Conservation (phyloP, 208 protist species). For the Leishmania amazonensis region DNA sequence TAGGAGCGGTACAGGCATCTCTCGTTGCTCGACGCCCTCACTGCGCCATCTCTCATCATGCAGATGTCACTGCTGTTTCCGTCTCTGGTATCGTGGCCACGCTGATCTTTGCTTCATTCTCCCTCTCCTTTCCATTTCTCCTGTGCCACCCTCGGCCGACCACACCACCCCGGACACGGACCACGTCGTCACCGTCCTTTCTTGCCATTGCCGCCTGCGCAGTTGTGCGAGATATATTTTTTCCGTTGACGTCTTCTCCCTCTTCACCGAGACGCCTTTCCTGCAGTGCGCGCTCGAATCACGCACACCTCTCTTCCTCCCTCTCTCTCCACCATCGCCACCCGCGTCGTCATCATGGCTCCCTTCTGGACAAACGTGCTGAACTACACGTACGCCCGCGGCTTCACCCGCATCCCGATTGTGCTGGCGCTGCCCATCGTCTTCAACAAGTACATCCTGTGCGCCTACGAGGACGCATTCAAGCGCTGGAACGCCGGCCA, state of each 20-base stretch:
- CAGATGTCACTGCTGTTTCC: not conserved
- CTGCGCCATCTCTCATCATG: not conserved
- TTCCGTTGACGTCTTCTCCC: not conserved
- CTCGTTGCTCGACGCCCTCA: not conserved
- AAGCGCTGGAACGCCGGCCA: slow-evolving; percentile 83
- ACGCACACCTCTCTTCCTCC: not conserved
- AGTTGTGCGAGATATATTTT: not conserved
- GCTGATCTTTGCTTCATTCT: not conserved
- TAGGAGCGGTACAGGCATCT: not conserved
- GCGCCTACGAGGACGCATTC: slow-evolving; percentile 67
- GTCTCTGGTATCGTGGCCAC: not conserved
- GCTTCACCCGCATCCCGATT: slow-evolving; percentile 85
- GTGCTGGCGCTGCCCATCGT: slow-evolving; percentile 74
- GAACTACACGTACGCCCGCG: slow-evolving; percentile 84
- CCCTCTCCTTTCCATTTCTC: not conserved
- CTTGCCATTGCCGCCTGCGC: not conserved
- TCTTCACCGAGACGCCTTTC: not conserved
- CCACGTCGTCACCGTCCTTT: not conserved
- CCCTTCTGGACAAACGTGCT: slow-evolving; percentile 84
- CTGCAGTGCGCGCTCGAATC: not conserved
- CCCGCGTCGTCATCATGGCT: slow-evolving; percentile 23
- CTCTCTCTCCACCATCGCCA: not conserved
- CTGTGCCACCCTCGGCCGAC: not conserved
- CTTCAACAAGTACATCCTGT: slow-evolving; percentile 87
- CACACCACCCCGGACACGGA: not conserved